Conservation (phyloP, 2,329 filamentous ascomycete genomes). For the Dendryphion nanum region DNA sequence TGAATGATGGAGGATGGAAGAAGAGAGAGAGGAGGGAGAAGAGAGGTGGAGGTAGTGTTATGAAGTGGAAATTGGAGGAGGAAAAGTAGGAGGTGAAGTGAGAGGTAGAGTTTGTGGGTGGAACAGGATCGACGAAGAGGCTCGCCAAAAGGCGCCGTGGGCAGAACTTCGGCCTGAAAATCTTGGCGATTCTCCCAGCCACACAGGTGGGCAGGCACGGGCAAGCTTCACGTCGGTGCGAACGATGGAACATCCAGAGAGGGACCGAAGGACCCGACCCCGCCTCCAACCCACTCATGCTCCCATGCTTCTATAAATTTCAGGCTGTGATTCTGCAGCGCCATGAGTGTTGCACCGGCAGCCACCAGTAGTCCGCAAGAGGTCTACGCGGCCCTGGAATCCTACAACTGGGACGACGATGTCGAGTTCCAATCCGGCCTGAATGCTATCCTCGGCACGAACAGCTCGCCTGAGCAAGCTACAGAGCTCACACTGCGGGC, state of each 20-base stretch:
- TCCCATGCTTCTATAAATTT: slow-evolving; percentile 7
- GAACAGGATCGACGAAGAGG: slow-evolving; percentile 6
- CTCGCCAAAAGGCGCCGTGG: slow-evolving; percentile 2
- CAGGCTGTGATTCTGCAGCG: slow-evolving; percentile 3
- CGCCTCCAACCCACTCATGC: slow-evolving; percentile 10
- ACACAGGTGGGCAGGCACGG: too few species aligned
- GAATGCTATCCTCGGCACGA: slow-evolving; percentile 61
- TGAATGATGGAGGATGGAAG: slow-evolving; percentile 19
- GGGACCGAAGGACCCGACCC: too few species aligned
- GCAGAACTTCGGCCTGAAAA: neutral
- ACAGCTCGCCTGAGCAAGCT: slow-evolving; percentile 54
- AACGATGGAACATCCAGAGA: too few species aligned
- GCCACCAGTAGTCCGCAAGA: slow-evolving; percentile 20
- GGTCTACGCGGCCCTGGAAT: slow-evolving; percentile 61
- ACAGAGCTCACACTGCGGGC: slow-evolving; percentile 63
- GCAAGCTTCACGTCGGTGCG: neutral
- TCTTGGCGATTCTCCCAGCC: neutral
- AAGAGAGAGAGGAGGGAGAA: slow-evolving; percentile 16
- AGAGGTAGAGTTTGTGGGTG: slow-evolving; percentile 16
- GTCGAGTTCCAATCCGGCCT: slow-evolving; percentile 68
- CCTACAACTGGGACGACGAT: slow-evolving; percentile 67
- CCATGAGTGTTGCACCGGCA: slow-evolving; percentile 26
- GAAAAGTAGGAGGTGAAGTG: slow-evolving; percentile 10
- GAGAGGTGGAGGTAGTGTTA: slow-evolving; percentile 4
- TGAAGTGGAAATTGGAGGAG: slow-evolving; percentile 3